phyloP scores from a whole-genome alignment of 306 rosid species.

The Pueraria montana region DNA sequence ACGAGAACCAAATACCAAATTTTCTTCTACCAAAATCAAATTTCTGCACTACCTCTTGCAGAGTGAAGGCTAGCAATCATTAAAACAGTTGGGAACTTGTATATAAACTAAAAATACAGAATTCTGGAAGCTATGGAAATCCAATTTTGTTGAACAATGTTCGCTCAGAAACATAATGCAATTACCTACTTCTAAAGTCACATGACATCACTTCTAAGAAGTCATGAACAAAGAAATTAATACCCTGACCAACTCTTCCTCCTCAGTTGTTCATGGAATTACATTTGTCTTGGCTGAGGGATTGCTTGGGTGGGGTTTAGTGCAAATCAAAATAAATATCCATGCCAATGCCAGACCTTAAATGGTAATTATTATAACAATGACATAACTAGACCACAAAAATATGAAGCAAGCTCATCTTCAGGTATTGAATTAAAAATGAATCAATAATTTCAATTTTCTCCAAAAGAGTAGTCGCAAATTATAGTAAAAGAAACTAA shows the following conservation, averaged over 20 bases:
- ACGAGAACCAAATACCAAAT: background rate
- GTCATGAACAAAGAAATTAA: background rate
- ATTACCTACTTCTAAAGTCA: background rate
- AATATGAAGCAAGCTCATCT: constrained; percentile 13
- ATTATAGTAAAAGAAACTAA: too few relatives aligned
- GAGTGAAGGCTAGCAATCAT: too few relatives aligned
- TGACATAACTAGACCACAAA: background rate
- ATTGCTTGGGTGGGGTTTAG: background rate
- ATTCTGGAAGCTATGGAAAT: background rate
- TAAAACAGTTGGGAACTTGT: background rate
- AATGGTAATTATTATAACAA: background rate
- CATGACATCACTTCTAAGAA: too few relatives aligned
- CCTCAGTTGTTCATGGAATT: background rate
- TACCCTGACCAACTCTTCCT: too few relatives aligned
- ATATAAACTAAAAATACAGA: background rate
- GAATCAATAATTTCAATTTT: too few relatives aligned
- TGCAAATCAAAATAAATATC: background rate
- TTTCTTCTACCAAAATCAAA: background rate
- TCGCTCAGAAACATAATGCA: background rate
- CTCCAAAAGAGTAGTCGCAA: too few relatives aligned
- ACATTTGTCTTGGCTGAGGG: background rate
- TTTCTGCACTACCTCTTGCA: background rate
- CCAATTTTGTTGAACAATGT: background rate
- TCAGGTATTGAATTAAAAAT: background rate
- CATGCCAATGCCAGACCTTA: constrained; percentile 2